Percentiles rank a stretch among this genome's conserved stretches.
These are phyloP conservation scores for Mikania micrantha DNA, from an alignment of 129 eudicot genomes.

Conservation along the genomic window DNA sequence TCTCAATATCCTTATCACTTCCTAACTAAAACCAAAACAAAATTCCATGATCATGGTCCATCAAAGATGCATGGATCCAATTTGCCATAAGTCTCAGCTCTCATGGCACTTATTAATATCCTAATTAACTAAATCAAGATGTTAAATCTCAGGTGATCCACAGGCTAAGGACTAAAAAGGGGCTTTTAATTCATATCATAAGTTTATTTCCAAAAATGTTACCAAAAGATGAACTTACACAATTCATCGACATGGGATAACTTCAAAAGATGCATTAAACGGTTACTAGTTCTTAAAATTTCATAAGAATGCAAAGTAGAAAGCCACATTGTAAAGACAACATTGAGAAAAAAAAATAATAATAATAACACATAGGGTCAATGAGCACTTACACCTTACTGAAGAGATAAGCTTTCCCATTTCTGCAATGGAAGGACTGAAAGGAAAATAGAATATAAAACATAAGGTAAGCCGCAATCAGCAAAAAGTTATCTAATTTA, in stretches of 20 bases:
- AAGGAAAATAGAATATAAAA: conserved; percentile 33
- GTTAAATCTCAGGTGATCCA: background rate
- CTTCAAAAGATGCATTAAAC: background rate
- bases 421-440: conserved; percentile 80
- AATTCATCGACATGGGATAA: background rate
- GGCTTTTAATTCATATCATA: conserved; percentile 4
- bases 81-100: background rate
- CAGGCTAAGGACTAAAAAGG: background rate
- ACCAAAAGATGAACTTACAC: too few relatives aligned
- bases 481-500: conserved; percentile 8
- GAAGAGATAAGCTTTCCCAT: conserved; percentile 99
- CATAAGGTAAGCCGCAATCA: too few relatives aligned
- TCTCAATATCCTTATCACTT: background rate
- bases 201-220: background rate
- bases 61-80: background rate
- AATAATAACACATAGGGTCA: conserved; percentile 4
- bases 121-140: background rate
- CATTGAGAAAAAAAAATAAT: background rate
- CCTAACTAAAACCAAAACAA: background rate
- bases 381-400: conserved; percentile 92
- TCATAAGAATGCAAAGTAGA: background rate
- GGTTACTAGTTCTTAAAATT: background rate
- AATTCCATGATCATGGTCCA: background rate
- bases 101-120: background rate
- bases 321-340: conserved; percentile 17